A percentile compares a stretch with the other conserved stretches of the same genome.
phyloP scores from a whole-genome alignment of 257 asterid species.

The Scutellaria barbata region DNA sequence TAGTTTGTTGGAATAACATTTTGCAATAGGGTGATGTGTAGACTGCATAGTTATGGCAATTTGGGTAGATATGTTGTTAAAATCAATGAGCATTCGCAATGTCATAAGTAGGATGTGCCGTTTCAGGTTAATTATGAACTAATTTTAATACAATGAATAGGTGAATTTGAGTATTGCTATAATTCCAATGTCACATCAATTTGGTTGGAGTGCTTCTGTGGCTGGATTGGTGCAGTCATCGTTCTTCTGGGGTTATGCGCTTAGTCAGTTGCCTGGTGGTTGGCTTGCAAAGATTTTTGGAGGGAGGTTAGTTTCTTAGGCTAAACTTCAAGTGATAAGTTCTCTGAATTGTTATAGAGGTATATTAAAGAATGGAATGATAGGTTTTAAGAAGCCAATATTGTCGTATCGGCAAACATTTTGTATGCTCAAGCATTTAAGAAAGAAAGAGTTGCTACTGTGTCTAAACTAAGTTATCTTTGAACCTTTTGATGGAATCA shows the following conservation, averaged over 20 bases:
- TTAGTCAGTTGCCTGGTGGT: constrained; percentile 98
- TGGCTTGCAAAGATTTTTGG: constrained; percentile 94
- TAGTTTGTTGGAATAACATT: neutral
- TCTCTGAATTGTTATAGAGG: constrained; percentile 11
- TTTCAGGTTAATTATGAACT: constrained; percentile 25
- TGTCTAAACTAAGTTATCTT: neutral
- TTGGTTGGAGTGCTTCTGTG: constrained; percentile 90
- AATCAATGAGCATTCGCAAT: constrained; percentile 4
- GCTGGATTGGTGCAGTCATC: constrained; percentile 99
- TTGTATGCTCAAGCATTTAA: neutral
- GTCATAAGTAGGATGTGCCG: constrained; percentile 21
- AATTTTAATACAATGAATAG: constrained; percentile 49
- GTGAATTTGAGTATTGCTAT: constrained; percentile 96
- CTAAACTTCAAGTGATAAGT: constrained; percentile 9
- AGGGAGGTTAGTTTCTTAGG: constrained; percentile 79
- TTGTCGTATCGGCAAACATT: neutral
- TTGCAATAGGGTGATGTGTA: constrained; percentile 1
- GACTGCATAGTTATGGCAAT: neutral
- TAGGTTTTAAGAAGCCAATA: constrained; percentile 9
- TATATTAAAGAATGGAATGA: constrained; percentile 11
- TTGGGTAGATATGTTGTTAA: neutral
- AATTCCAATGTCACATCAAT: constrained; percentile 97
- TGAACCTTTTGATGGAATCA: neutral
- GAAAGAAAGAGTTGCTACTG: constrained; percentile 13
- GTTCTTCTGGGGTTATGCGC: constrained; percentile 99